phyloP scores from a whole-genome alignment of 1,284 basidiomycete species.

The Kalmanozyma brasiliensis region DNA sequence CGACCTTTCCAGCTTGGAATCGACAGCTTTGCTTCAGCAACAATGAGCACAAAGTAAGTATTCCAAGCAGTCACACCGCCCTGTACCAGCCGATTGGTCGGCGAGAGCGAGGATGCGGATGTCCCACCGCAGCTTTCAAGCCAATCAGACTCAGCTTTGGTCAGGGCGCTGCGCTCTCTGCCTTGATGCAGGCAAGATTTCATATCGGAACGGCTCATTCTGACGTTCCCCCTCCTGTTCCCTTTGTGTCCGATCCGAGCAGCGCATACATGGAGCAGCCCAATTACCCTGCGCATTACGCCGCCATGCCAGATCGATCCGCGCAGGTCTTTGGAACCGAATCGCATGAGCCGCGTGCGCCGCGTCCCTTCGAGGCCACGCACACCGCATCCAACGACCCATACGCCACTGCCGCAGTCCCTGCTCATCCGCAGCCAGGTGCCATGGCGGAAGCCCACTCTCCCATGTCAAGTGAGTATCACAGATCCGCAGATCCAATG shows the following conservation, averaged over 20 bases:
- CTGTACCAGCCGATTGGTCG: too few relatives aligned
- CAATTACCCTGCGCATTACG: slow-evolving; percentile 40
- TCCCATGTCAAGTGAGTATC: slow-evolving; percentile 43
- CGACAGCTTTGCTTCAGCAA: background rate
- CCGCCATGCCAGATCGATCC: slow-evolving; percentile 36
- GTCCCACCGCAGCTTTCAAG: too few relatives aligned
- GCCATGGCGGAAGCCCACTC: slow-evolving; percentile 37
- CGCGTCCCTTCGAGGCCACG: slow-evolving; percentile 41
- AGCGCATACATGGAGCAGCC: slow-evolving; percentile 50
- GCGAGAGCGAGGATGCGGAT: too few relatives aligned
- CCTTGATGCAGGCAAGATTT: background rate
- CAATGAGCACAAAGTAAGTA: slow-evolving; percentile 48
- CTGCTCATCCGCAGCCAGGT: slow-evolving; percentile 30
- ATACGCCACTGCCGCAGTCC: slow-evolving; percentile 23
- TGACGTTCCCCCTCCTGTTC: background rate
- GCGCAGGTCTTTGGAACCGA: slow-evolving; percentile 37
- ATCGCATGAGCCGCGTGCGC: slow-evolving; percentile 43
- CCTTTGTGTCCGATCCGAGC: background rate
- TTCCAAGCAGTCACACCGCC: background rate
- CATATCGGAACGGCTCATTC: background rate
- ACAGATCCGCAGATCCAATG: too few relatives aligned
- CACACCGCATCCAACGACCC: slow-evolving; percentile 27
- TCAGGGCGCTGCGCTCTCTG: background rate
- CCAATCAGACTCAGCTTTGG: too few relatives aligned
- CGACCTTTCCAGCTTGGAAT: too few relatives aligned